phyloP scores from a whole-genome alignment of 2,329 filamentous ascomycete genomes.

The Alternaria sp. region DNA sequence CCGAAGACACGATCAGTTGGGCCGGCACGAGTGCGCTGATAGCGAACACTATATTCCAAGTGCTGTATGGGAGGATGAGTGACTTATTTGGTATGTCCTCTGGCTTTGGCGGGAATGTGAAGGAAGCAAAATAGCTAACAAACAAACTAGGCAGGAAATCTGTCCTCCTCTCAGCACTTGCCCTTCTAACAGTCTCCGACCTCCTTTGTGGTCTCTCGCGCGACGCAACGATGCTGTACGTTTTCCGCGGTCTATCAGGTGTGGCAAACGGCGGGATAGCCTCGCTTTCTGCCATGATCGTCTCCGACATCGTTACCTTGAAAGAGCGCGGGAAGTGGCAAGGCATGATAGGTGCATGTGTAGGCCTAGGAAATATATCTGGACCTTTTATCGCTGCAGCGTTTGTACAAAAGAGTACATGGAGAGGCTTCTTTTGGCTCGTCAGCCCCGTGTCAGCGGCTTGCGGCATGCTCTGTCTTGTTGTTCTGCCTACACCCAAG shows the following conservation, averaged over 20 bases:
- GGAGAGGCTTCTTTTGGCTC: slow-evolving; percentile 36
- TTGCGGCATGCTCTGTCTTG: slow-evolving; percentile 21
- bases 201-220: slow-evolving; percentile 67
- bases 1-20: slow-evolving; percentile 64
- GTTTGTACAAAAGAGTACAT: slow-evolving; percentile 30
- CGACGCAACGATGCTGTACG: slow-evolving; percentile 67
- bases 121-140: not conserved
- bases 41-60: slow-evolving; percentile 69
- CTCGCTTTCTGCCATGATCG: slow-evolving; percentile 49
- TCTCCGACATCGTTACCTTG: slow-evolving; percentile 49
- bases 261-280: slow-evolving; percentile 70
- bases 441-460: slow-evolving; percentile 27
- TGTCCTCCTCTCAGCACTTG: slow-evolving; percentile 63
- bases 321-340: slow-evolving; percentile 51
- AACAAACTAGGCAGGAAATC: slow-evolving; percentile 21
- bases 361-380: slow-evolving; percentile 36
- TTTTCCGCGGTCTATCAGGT: slow-evolving; percentile 66
- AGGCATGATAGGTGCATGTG: slow-evolving; percentile 41
- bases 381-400: slow-evolving; percentile 39
- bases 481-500: slow-evolving; percentile 50
- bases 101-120: not conserved
- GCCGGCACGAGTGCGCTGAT: slow-evolving; percentile 64
- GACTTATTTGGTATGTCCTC: slow-evolving; percentile 62
- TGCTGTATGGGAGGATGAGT: slow-evolving; percentile 69
- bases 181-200: slow-evolving; percentile 64